Evolutionary conservation across 108 stramenopile species (phyloP).

Genomic region (Parietichytrium sp.): DNA sequence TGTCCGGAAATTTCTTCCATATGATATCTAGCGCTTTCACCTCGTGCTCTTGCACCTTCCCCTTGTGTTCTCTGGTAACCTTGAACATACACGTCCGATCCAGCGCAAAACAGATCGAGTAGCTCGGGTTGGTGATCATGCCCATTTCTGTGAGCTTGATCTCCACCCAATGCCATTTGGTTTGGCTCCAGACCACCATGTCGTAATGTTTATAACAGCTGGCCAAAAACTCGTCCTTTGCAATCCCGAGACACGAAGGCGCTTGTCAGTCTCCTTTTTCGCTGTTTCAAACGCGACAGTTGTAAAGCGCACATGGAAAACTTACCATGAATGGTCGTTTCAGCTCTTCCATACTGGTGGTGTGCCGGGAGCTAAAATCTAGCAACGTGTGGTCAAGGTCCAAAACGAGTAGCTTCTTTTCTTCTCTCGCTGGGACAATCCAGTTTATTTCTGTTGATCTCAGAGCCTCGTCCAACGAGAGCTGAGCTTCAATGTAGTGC

Average conservation of each 20-base stretch:
- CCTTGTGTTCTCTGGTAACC: slow-evolving; percentile 57
- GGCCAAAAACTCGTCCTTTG: slow-evolving; percentile 77
- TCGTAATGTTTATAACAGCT: slow-evolving; percentile 81
- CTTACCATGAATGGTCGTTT: slow-evolving; percentile 85
- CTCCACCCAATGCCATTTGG: slow-evolving; percentile 93
- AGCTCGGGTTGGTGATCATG: slow-evolving; percentile 77
- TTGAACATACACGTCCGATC: slow-evolving; percentile 94
- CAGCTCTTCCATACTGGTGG: slow-evolving; percentile 7
- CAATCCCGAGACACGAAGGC: too few relatives aligned
- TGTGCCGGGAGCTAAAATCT: slow-evolving; percentile 69
- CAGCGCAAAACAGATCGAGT: slow-evolving; percentile 83
- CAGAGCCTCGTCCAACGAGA: slow-evolving; percentile 79
- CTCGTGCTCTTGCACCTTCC: slow-evolving; percentile 64
- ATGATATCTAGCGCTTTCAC: slow-evolving; percentile 96
- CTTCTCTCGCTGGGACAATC: slow-evolving; percentile 75
- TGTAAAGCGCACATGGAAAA: too few relatives aligned
- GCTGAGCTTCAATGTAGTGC: slow-evolving; percentile 35
- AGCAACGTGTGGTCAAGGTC: slow-evolving; percentile 93
- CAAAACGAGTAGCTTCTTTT: slow-evolving; percentile 82
- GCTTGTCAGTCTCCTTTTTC: too few relatives aligned
- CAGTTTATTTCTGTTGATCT: slow-evolving; percentile 76
- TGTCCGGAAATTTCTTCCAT: slow-evolving; percentile 82
- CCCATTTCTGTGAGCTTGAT: slow-evolving; percentile 88
- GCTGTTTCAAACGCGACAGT: too few relatives aligned
- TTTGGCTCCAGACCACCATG: slow-evolving; percentile 90